phyloP scores from a whole-genome alignment of 495 filamentous ascomycete genomes.

The Stereocaulon alpinum region DNA sequence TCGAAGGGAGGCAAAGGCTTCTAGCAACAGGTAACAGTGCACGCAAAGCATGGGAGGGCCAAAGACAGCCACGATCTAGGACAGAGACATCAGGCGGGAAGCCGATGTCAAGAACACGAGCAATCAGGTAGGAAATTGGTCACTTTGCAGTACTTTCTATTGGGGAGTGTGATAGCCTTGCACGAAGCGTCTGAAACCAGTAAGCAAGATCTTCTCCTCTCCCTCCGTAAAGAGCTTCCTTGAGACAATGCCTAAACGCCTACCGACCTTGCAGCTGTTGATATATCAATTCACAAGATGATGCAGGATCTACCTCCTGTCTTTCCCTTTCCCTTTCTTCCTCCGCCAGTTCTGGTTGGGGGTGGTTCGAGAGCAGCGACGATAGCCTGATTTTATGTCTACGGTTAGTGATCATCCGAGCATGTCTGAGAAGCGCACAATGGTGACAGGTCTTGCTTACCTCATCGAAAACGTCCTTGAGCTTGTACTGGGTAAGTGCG shows the following conservation, averaged over 20 bases:
- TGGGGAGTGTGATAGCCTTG: background rate
- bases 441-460: constrained; percentile 39
- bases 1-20: too few species aligned
- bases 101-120: background rate
- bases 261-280: background rate
- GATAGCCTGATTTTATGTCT: constrained; percentile 51
- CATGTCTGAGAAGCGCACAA: background rate
- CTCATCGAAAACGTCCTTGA: constrained; percentile 99
- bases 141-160: background rate
- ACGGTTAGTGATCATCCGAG: background rate
- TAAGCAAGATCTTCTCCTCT: background rate
- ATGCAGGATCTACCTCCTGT: background rate
- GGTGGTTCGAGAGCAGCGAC: constrained; percentile 43
- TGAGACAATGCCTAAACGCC: background rate
- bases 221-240: background rate
- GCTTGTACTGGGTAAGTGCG: constrained; percentile 92
- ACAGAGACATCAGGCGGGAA: background rate
- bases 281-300: background rate
- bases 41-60: background rate
- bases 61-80: background rate
- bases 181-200: background rate
- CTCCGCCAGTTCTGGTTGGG: background rate
- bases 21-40: too few species aligned
- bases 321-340: background rate
- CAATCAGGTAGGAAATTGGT: background rate